Percentiles rank a stretch among this genome's conserved stretches.
phyloP scores from a whole-genome alignment of 1,284 basidiomycete genomes.

The Lentinus polychrous region DNA sequence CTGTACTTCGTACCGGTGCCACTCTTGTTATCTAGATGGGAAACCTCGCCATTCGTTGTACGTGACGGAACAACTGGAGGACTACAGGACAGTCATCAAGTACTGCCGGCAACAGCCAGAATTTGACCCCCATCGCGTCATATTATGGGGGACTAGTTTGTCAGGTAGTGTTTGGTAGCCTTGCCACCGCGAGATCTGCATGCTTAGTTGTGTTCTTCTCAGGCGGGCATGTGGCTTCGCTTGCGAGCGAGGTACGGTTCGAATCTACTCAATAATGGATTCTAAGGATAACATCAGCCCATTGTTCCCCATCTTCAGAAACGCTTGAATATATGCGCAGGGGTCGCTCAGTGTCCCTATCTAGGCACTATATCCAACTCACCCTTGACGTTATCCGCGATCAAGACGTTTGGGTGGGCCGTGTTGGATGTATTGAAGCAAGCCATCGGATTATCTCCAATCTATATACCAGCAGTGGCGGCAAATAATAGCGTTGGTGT shows the following conservation, averaged over 20 bases:
- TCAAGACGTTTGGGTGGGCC: slow-evolving; percentile 20
- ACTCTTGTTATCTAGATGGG: slow-evolving; percentile 23
- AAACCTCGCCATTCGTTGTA: slow-evolving; percentile 25
- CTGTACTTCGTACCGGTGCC: not conserved
- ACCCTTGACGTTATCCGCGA: slow-evolving; percentile 9
- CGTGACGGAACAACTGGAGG: slow-evolving; percentile 31
- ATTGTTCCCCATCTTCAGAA: slow-evolving; percentile 15
- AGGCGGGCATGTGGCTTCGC: slow-evolving; percentile 31
- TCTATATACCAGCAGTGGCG: slow-evolving; percentile 24
- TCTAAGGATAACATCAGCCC: not conserved
- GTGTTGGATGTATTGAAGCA: slow-evolving; percentile 26
- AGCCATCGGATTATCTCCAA: slow-evolving; percentile 24
- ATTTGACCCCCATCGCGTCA: slow-evolving; percentile 26
- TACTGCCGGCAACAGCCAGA: slow-evolving; percentile 26
- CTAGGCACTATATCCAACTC: slow-evolving; percentile 17
- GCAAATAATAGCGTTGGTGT: not conserved
- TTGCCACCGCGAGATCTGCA: not conserved
- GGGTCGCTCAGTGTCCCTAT: slow-evolving; percentile 31
- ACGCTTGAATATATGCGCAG: slow-evolving; percentile 24
- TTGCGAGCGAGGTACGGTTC: slow-evolving; percentile 26
- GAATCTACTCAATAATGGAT: not conserved
- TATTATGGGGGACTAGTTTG: slow-evolving; percentile 33
- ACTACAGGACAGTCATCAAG: slow-evolving; percentile 32
- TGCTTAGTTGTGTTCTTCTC: not conserved
- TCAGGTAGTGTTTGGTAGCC: slow-evolving; percentile 12